phyloP scores from a whole-genome alignment of 2,329 filamentous ascomycete genomes.

The Fusarium sambucinum region DNA sequence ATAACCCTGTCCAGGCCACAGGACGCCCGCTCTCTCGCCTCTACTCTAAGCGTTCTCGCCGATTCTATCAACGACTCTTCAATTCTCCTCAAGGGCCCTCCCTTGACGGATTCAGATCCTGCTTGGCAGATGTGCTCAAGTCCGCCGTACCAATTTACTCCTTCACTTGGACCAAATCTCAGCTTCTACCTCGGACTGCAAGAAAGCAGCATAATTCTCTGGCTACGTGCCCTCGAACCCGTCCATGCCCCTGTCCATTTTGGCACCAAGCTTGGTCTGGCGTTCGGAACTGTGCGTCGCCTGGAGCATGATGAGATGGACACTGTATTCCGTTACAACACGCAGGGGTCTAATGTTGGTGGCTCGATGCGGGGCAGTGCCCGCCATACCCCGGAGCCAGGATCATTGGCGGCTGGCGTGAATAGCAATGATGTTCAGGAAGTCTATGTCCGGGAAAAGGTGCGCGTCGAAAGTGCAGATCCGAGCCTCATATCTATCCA shows the following conservation, averaged over 20 bases:
- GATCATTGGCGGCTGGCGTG: conserved; percentile 34
- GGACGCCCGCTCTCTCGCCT: conserved; percentile 68
- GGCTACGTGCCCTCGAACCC: conserved; percentile 76
- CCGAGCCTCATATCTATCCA: conserved; percentile 85
- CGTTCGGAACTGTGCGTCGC: conserved; percentile 72
- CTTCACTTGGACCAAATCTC: conserved; percentile 68
- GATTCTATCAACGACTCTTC: conserved; percentile 66
- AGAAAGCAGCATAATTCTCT: conserved; percentile 77
- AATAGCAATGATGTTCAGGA: conserved; percentile 58
- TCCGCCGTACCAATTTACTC: conserved; percentile 58
- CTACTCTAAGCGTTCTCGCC: conserved; percentile 68
- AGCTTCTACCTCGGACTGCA: conserved; percentile 79
- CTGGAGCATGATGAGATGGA: conserved; percentile 85
- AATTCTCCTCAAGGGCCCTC: conserved; percentile 67
- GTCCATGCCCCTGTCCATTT: conserved; percentile 71
- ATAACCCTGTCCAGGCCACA: conserved; percentile 74
- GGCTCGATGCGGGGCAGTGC: conserved; percentile 45
- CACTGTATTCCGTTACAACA: conserved; percentile 74
- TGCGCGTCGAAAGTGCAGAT: conserved; percentile 89
- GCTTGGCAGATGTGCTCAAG: conserved; percentile 61
- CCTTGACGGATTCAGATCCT: conserved; percentile 55
- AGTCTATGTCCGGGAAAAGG: conserved; percentile 89
- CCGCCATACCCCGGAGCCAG: conserved; percentile 44
- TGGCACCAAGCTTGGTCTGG: conserved; percentile 76
- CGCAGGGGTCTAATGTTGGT: conserved; percentile 49